phyloP scores from a whole-genome alignment of 176 grass and related monocot species.

The Melocanna baccifera region DNA sequence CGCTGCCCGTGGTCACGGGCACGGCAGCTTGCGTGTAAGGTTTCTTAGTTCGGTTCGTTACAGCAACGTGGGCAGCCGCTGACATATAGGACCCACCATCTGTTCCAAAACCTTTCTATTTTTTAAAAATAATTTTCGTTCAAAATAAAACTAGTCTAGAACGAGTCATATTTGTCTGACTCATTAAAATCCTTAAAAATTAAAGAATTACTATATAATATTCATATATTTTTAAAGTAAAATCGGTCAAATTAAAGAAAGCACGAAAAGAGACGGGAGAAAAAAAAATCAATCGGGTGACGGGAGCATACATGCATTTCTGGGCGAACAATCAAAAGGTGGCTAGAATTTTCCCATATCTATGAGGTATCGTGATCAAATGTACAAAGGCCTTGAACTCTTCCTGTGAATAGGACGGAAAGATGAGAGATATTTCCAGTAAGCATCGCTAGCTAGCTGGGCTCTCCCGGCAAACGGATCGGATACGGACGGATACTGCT shows the following conservation, averaged over 20 bases:
- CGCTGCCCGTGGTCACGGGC: background rate
- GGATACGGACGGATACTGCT: no score
- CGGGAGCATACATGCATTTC: background rate
- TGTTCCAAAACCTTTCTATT: background rate
- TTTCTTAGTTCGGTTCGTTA: slow-evolving; percentile 20
- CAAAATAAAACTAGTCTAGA: background rate
- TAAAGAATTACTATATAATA: no score
- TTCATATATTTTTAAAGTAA: no score
- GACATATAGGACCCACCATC: background rate
- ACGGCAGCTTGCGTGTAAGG: slow-evolving; percentile 23
- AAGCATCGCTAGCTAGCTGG: background rate
- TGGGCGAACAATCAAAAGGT: background rate
- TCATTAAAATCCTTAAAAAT: background rate
- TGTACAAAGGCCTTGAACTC: background rate
- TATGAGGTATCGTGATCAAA: slow-evolving; percentile 28
- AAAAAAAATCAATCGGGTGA: slow-evolving; percentile 22
- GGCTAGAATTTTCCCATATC: background rate
- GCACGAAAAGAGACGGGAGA: background rate
- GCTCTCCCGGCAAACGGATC: no score
- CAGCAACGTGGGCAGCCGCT: slow-evolving; percentile 7
- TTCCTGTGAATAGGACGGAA: background rate
- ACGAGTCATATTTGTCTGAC: background rate
- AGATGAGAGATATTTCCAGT: background rate
- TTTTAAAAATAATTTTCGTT: background rate
- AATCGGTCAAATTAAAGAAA: no score